Conservation (phyloP, 169 alveolate species). For the Miamiensis avidus region DNA sequence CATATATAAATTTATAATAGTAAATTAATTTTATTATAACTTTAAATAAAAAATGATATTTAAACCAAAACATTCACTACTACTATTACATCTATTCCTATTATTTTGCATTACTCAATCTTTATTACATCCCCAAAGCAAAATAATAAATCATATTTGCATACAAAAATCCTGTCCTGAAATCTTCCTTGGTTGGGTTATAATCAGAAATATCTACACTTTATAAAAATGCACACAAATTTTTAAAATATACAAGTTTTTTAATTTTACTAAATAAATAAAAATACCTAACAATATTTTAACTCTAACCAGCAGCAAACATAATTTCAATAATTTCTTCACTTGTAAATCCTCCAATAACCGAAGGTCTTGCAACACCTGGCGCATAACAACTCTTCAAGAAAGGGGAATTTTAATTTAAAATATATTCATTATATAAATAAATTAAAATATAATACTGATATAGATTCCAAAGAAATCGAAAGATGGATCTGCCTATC, state of each 20-base stretch:
- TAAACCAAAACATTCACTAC: too few species aligned
- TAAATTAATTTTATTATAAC: too few species aligned
- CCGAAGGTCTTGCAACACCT: conserved; percentile 42
- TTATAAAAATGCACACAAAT: background rate
- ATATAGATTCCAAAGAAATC: conserved; percentile 17
- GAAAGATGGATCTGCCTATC: conserved; percentile 27
- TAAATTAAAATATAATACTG: conserved; percentile 2
- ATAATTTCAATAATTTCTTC: conserved; percentile 41
- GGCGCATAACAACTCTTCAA: conserved; percentile 35
- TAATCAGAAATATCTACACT: conserved; percentile 45
- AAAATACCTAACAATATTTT: background rate
- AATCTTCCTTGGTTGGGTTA: conserved; percentile 52
- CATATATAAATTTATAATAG: too few species aligned
- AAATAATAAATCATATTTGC: conserved; percentile 42
- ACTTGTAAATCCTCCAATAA: conserved; percentile 27
- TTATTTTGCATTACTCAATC: background rate
- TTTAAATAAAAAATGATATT: too few species aligned
- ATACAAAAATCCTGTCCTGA: conserved; percentile 33
- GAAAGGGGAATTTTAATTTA: background rate
- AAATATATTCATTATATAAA: background rate
- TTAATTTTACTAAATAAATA: too few species aligned
- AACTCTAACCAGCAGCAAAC: conserved; percentile 17
- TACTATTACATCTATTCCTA: background rate
- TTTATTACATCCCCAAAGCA: conserved; percentile 24
- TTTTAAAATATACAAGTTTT: too few species aligned